These are phyloP conservation scores for Pseudogymnoascus sp. DNA, from an alignment of 2,329 filamentous ascomycete genomes.

Conservation along the genomic window DNA sequence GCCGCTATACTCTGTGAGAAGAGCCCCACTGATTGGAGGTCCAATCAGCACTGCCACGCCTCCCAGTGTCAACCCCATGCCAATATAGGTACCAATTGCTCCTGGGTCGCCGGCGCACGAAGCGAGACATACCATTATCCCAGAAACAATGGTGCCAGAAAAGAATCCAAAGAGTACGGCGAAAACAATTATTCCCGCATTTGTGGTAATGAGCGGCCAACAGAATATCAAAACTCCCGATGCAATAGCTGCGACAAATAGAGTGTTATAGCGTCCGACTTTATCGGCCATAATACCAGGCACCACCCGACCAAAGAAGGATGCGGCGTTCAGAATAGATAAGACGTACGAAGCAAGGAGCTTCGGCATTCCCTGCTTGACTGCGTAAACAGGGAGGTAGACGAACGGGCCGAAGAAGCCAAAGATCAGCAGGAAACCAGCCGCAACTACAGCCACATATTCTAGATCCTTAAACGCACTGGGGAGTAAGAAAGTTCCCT, in stretches of 20 bases:
- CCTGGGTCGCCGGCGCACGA: constrained; percentile 47
- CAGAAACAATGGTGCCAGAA: constrained; percentile 69
- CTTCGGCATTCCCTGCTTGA: constrained; percentile 19
- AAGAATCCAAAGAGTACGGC: constrained; percentile 70
- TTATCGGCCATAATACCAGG: constrained; percentile 17
- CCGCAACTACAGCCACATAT: constrained; percentile 34
- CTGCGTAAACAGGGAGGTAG: constrained; percentile 18
- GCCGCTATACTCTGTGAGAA: constrained; percentile 43
- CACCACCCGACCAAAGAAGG: constrained; percentile 18
- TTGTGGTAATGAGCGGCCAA: constrained; percentile 14
- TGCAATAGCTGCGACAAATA: constrained; percentile 22
- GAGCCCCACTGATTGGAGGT: constrained; percentile 56
- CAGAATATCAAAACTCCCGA: constrained; percentile 12
- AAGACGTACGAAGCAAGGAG: constrained; percentile 20
- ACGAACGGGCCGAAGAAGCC: constrained; percentile 19
- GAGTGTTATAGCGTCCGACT: constrained; percentile 24
- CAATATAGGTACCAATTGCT: constrained; percentile 62
- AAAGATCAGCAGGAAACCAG: constrained; percentile 34
- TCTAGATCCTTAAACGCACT: constrained; percentile 36
- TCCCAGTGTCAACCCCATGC: constrained; percentile 53
- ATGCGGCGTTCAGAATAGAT: constrained; percentile 17
- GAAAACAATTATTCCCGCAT: constrained; percentile 36
- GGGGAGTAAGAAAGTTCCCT: constrained; percentile 37
- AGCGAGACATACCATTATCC: constrained; percentile 22
- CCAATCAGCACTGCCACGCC: constrained; percentile 57